Base-by-base conservation (phyloP, 495 filamentous ascomycete species). In the Penicillium mononematosum region DNA sequence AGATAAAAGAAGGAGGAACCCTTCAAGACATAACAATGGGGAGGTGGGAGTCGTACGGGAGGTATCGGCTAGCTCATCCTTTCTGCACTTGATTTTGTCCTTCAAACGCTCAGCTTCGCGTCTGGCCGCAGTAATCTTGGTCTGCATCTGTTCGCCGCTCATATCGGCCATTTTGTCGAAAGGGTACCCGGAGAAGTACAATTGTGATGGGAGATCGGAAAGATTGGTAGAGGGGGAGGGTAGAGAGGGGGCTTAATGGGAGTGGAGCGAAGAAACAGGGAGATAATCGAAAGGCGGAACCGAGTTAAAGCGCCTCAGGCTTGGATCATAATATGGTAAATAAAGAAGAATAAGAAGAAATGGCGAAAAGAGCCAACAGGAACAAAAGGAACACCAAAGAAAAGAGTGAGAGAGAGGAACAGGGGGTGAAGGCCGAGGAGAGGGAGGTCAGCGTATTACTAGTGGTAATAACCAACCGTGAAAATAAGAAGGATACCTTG, bases 71-170 rank as follows among this genome's bases (percentile, higher is more conserved):
- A 98, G 82, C 75, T 98, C 94, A 84, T 98, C 94, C 88, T 97
- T 98, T 83, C 94, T 94, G 78, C 92, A 85, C 87, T 95, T 98
- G 83, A 98, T 98, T 77, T 90, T 87, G 73, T 98, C 94, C 83
- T 98, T 98, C 61, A 98, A 79, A 39, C 88, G 91, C 81, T 98
- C 94, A 61, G 94, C 94, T 81, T 98, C 94, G 80, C 94, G 90
- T 79, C 94, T 85, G 69, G 94, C 94, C 62, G 93, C 88, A 71
- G 95, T 92, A 70, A 98, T 98, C 80, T 89, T 90, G 67, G 87
- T 83, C 76, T 90, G 88, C 78, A 89, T 88, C 70, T 87, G 83
- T 72, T 88, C 85, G 63, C 83, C 82, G 67, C 74, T 84, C 81
- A 86, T 85, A 66, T 87, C 85, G 75, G 83, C 75, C 78, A 81